Conservation (phyloP, 2,329 filamentous ascomycete species). For the Tolypocladium ophioglossoides region DNA sequence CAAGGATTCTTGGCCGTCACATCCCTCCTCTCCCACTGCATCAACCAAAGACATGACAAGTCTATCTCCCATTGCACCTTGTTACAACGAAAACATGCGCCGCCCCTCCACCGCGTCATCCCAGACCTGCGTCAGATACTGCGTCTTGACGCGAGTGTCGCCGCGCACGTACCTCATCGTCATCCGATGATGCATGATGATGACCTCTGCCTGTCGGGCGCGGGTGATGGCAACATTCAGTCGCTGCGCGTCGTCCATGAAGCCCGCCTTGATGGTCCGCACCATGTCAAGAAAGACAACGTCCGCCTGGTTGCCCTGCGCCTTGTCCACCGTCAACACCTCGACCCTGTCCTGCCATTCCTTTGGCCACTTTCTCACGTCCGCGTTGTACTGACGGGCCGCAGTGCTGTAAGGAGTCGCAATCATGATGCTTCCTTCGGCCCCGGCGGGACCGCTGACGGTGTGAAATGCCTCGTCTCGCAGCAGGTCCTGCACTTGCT, state of each 20-base stretch:
- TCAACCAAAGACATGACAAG: background rate
- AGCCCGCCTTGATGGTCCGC: conserved; percentile 23
- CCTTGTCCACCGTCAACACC: conserved; percentile 32
- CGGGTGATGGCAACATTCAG: conserved; percentile 36
- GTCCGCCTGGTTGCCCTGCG: conserved; percentile 37
- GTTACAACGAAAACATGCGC: background rate
- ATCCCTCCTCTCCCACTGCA: background rate
- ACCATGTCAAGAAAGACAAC: conserved; percentile 37
- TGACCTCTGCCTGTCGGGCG: conserved; percentile 32
- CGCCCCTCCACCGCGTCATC: conserved; percentile 12
- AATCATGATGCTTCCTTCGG: conserved; percentile 27
- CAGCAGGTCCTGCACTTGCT: conserved; percentile 19
- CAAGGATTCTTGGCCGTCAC: background rate
- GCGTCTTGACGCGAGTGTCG: conserved; percentile 7
- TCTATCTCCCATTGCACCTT: background rate
- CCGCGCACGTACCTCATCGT: conserved; percentile 6
- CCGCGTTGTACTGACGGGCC: conserved; percentile 20
- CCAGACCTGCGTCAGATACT: conserved; percentile 19
- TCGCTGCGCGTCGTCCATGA: conserved; percentile 32
- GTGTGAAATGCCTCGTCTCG: conserved; percentile 20
- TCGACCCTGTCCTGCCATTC: conserved; percentile 21
- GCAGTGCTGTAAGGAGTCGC: conserved; percentile 32
- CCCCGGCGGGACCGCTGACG: conserved; percentile 12
- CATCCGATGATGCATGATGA: conserved; percentile 32
- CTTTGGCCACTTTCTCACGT: conserved; percentile 15